Conservation (phyloP, 257 asterid genomes). For the Paraleonurus japonicus region DNA sequence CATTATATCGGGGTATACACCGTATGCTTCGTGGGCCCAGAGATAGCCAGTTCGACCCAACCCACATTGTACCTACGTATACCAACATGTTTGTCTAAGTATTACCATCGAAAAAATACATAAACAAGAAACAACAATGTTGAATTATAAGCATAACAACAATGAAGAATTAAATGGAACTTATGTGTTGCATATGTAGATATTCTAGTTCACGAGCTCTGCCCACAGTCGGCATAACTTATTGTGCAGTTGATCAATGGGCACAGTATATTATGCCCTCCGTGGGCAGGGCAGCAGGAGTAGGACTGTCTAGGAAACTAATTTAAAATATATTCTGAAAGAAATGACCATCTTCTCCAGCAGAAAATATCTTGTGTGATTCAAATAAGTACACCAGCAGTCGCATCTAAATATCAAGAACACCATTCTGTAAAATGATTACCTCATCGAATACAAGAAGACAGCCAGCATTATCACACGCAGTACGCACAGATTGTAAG, state of each 20-base stretch:
- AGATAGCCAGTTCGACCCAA: slow-evolving; percentile 86
- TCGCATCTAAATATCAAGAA: neutral
- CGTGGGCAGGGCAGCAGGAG: neutral
- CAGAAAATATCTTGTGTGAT: neutral
- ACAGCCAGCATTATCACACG: slow-evolving; percentile 71
- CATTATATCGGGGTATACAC: slow-evolving; percentile 81
- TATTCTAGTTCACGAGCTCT: neutral
- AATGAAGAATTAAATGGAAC: neutral
- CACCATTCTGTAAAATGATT: slow-evolving; percentile 11
- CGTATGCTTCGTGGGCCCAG: slow-evolving; percentile 87
- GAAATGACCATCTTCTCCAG: neutral
- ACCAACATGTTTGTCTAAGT: slow-evolving; percentile 11
- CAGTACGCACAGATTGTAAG: slow-evolving; percentile 61
- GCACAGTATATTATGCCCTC: too few species aligned
- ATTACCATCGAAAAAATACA: neutral
- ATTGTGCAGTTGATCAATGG: neutral
- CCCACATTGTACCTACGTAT: slow-evolving; percentile 83
- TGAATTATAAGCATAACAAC: neutral
- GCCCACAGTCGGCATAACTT: neutral
- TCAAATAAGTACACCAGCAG: neutral
- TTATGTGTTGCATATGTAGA: neutral
- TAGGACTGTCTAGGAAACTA: neutral
- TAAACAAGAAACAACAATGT: neutral
- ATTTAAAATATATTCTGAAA: neutral
- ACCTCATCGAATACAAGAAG: slow-evolving; percentile 97